These are phyloP conservation scores for Meyerozyma carpophila DNA, from an alignment of 1,139 yeast species.

Conservation along the genomic window DNA sequence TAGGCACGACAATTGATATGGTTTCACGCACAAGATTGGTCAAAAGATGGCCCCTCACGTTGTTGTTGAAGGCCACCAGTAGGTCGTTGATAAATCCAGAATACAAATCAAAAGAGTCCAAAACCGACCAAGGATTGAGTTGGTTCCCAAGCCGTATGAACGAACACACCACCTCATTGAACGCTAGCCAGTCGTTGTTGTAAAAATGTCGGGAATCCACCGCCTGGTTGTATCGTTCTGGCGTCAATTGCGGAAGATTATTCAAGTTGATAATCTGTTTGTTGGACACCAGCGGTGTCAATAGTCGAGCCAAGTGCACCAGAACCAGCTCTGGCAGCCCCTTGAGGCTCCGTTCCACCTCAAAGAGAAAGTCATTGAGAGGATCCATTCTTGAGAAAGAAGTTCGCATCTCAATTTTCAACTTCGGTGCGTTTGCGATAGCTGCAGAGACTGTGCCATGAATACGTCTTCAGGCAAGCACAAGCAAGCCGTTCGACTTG, in stretches of 20 bases:
- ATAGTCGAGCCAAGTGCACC: not conserved
- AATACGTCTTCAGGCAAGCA: not conserved
- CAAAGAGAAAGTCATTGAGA: not conserved
- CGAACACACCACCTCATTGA: slow-evolving; percentile 44
- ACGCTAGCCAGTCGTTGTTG: slow-evolving; percentile 43
- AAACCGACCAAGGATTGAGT: slow-evolving; percentile 54
- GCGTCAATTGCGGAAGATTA: not conserved
- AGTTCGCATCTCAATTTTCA: not conserved
- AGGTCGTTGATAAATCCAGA: slow-evolving; percentile 48
- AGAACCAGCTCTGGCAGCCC: not conserved
- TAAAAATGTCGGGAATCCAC: slow-evolving; percentile 20
- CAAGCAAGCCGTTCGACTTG: not conserved
- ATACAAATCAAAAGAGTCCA: slow-evolving; percentile 56
- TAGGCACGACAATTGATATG: slow-evolving; percentile 39
- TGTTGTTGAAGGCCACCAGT: slow-evolving; percentile 55
- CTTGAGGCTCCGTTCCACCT: not conserved
- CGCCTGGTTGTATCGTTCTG: not conserved
- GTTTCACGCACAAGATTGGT: slow-evolving; percentile 39
- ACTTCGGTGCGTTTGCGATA: not conserved
- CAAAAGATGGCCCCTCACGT: slow-evolving; percentile 44
- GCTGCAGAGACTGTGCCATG: not conserved
- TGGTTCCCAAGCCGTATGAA: slow-evolving; percentile 51
- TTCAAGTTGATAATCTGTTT: not conserved
- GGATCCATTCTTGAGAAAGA: not conserved
- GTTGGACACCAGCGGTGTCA: not conserved